phyloP scores from a whole-genome alignment of 75 land plant species.

The Cupressus sempervirens region DNA sequence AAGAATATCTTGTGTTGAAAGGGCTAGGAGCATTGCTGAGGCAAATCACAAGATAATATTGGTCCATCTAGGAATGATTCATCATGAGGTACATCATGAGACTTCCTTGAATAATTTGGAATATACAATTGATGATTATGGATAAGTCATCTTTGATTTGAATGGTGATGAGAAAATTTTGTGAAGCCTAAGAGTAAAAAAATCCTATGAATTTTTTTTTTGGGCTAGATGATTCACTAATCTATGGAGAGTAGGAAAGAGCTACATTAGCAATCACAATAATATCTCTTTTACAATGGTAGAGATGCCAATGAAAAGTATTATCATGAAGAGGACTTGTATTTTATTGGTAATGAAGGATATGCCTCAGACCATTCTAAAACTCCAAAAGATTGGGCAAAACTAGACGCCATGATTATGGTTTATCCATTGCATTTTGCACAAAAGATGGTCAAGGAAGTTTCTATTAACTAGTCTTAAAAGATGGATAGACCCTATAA shows the following conservation, averaged over 20 bases:
- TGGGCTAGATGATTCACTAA: constrained; percentile 36
- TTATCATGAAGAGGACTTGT: constrained; percentile 20
- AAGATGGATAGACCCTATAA: no score
- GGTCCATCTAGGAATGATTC: constrained; percentile 58
- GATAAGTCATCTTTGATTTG: constrained; percentile 64
- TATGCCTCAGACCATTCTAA: constrained; percentile 28
- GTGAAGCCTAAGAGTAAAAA: constrained; percentile 43
- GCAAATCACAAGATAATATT: constrained; percentile 58
- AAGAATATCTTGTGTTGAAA: constrained; percentile 63
- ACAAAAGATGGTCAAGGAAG: constrained; percentile 73
- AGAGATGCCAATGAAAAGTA: constrained; percentile 21
- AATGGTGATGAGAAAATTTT: constrained; percentile 52
- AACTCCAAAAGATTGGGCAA: constrained; percentile 47
- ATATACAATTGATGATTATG: constrained; percentile 82
- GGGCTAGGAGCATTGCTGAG: constrained; percentile 84
- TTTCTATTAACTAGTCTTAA: no score
- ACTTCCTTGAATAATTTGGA: constrained; percentile 64
- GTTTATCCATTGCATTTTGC: constrained; percentile 82
- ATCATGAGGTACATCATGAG: constrained; percentile 51
- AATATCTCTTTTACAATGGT: neutral
- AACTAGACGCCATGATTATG: constrained; percentile 39
- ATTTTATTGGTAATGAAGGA: neutral
- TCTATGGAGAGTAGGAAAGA: constrained; percentile 15
- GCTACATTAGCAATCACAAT: constrained; percentile 10
- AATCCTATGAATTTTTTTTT: constrained; percentile 64